Evolutionary conservation across 768 basidiomycete species (phyloP).

Genomic region (Tylopilus vinaceipallidus): DNA sequence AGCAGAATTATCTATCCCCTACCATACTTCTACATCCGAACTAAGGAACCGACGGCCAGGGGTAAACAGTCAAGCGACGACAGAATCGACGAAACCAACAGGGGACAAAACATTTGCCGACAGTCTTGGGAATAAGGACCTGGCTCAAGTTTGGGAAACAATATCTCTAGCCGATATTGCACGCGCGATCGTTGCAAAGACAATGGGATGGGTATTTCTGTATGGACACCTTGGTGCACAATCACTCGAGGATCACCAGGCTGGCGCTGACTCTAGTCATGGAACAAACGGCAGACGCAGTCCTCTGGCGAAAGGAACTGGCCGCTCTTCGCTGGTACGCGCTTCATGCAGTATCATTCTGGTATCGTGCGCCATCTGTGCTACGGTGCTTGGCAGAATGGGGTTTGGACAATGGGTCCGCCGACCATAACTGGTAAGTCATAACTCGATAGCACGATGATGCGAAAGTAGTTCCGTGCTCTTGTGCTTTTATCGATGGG

Average conservation of each 20-base stretch:
- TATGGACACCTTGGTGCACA: constrained; percentile 7
- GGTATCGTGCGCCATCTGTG: constrained; percentile 30
- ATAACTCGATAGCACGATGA: neutral
- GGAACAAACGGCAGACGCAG: neutral
- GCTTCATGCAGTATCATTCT: constrained; percentile 24
- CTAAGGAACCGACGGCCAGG: constrained; percentile 1
- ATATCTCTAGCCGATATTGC: constrained; percentile 11
- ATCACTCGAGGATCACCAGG: neutral
- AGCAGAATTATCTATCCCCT: neutral
- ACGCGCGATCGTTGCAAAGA: constrained; percentile 15
- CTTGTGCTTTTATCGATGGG: neutral
- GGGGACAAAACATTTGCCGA: neutral
- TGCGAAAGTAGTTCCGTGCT: neutral
- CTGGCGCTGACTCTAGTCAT: neutral
- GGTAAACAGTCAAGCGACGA: neutral
- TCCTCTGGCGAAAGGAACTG: constrained; percentile 6
- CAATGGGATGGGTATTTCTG: constrained; percentile 27
- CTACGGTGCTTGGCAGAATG: constrained; percentile 25
- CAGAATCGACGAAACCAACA: neutral
- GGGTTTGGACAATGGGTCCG: constrained; percentile 25
- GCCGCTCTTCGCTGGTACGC: constrained; percentile 5
- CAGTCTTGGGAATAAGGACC: neutral
- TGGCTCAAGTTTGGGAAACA: neutral
- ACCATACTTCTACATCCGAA: neutral
- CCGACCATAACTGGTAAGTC: constrained; percentile 18